Conservation (phyloP, 2,329 filamentous ascomycete species). For the Helicocarpus griseus region DNA sequence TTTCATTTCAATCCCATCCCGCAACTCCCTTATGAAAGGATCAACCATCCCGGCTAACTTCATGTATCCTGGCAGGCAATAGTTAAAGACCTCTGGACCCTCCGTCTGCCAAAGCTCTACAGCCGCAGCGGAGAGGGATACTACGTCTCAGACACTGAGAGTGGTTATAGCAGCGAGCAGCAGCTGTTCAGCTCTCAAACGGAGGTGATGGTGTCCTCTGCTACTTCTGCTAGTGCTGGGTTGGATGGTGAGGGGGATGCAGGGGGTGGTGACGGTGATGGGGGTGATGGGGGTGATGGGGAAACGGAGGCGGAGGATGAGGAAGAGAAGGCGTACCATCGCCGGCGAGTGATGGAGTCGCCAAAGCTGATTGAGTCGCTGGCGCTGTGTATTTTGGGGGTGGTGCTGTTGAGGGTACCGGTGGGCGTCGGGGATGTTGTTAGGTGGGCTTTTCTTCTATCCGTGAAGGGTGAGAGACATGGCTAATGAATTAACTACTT, state of each 20-base stretch:
- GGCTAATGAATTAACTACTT: no score
- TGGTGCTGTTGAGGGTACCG: slow-evolving; percentile 64
- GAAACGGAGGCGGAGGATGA: slow-evolving; percentile 24
- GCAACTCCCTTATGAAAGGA: background rate
- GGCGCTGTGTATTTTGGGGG: slow-evolving; percentile 69
- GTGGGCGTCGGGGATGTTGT: slow-evolving; percentile 64
- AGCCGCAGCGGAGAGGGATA: slow-evolving; percentile 30
- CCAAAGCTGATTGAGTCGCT: slow-evolving; percentile 68
- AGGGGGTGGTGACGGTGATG: background rate
- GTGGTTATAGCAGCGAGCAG: slow-evolving; percentile 24
- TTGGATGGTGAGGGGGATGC: background rate
- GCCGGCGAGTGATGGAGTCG: slow-evolving; percentile 28
- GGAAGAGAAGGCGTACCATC: slow-evolving; percentile 24
- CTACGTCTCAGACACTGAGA: slow-evolving; percentile 21
- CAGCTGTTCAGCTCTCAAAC: slow-evolving; percentile 52
- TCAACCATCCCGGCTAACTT: background rate
- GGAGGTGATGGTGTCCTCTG: slow-evolving; percentile 34
- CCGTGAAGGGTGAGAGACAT: no score
- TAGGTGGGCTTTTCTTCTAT: slow-evolving; percentile 21
- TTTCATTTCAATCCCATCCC: background rate
- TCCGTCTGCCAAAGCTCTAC: slow-evolving; percentile 55
- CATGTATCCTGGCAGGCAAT: slow-evolving; percentile 36
- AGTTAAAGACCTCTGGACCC: slow-evolving; percentile 74
- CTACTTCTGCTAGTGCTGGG: slow-evolving; percentile 10
- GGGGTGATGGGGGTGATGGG: background rate